Conservation (phyloP, 1,139 yeast species). For the Candida mesenterica region DNA sequence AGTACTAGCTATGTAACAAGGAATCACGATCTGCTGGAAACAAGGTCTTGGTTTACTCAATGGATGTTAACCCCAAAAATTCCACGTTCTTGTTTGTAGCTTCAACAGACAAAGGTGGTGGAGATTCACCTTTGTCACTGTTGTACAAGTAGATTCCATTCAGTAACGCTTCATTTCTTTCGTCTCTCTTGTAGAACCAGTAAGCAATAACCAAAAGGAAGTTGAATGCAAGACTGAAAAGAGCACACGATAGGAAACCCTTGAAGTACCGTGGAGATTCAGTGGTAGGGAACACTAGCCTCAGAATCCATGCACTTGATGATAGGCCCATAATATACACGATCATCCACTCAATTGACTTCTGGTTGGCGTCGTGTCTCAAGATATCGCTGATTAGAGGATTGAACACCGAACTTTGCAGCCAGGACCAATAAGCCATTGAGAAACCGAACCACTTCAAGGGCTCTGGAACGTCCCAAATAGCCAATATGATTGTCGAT, state of each 20-base stretch:
- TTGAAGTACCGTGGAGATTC: slow-evolving; percentile 19
- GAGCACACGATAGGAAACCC: slow-evolving; percentile 18
- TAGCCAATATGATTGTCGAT: slow-evolving; percentile 19
- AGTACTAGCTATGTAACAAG: too few species aligned
- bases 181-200: slow-evolving; percentile 14
- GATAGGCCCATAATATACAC: slow-evolving; percentile 27
- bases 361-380: slow-evolving; percentile 22
- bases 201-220: slow-evolving; percentile 9
- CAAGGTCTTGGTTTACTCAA: too few species aligned
- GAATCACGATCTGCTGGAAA: too few species aligned
- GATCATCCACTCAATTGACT: slow-evolving; percentile 27
- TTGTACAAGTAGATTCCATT: slow-evolving; percentile 13
- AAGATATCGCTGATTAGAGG: slow-evolving; percentile 23
- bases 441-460: slow-evolving; percentile 23
- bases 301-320: slow-evolving; percentile 27
- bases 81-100: background rate
- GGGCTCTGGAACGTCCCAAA: slow-evolving; percentile 20
- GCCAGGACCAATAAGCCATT: slow-evolving; percentile 23
- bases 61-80: too few species aligned
- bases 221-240: slow-evolving; percentile 15
- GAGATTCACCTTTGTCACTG: slow-evolving; percentile 8
- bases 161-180: slow-evolving; percentile 9
- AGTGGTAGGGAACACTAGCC: slow-evolving; percentile 21
- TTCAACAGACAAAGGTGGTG: slow-evolving; percentile 3
- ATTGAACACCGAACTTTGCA: slow-evolving; percentile 24